A percentile compares a stretch with the other conserved stretches of the same genome.
phyloP scores from a whole-genome alignment of 2,329 filamentous ascomycete species.

The Phaeophleospora eucalypticola region DNA sequence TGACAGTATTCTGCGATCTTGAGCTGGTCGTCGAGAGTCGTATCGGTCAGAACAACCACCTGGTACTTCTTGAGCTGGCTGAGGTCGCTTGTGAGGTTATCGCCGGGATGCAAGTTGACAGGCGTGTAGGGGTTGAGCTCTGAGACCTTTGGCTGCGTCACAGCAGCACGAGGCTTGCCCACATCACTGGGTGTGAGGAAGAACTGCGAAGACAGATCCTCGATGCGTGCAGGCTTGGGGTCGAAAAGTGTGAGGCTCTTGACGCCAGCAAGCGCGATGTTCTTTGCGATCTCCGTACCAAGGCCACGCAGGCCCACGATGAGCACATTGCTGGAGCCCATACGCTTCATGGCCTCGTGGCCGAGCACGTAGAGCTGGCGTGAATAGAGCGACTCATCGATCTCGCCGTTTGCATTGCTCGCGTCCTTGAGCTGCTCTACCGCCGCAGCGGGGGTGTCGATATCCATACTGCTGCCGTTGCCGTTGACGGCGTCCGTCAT shows the following conservation, averaged over 20 bases:
- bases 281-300: constrained; percentile 97
- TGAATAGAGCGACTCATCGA: constrained; percentile 65
- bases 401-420: constrained; percentile 50
- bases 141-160: constrained; percentile 82
- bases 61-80: constrained; percentile 86
- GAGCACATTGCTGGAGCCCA: constrained; percentile 92
- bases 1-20: constrained; percentile 90
- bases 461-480: constrained; percentile 47
- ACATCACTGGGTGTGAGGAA: constrained; percentile 86
- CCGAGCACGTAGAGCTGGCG: constrained; percentile 68
- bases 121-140: constrained; percentile 97
- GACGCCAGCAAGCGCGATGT: constrained; percentile 94
- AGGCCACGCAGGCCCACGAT: constrained; percentile 88
- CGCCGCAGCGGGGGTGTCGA: constrained; percentile 56
- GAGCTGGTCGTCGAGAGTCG: constrained; percentile 74
- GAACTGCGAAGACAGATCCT: constrained; percentile 95
- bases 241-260: constrained; percentile 95
- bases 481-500: constrained; percentile 12
- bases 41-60: constrained; percentile 84
- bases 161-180: constrained; percentile 82
- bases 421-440: constrained; percentile 56
- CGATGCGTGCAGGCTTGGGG: constrained; percentile 74
- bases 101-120: constrained; percentile 65
- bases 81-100: constrained; percentile 69
- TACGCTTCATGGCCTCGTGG: constrained; percentile 92